Percentiles rank a stretch among this genome's conserved stretches.
Evolutionary conservation across 441 rosid genomes (phyloP).

Genomic region (Brassica balearica): DNA sequence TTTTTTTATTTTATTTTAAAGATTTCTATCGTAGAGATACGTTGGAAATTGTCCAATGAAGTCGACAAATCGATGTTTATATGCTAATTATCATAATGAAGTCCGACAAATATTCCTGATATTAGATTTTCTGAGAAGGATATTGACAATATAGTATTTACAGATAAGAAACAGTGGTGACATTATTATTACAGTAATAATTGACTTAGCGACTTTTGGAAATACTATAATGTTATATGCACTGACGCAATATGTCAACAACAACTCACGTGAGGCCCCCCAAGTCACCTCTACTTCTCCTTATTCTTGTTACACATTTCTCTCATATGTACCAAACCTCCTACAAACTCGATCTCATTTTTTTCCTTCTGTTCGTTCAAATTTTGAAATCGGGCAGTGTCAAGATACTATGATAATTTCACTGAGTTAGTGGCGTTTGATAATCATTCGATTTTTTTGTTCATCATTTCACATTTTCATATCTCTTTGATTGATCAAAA

Average conservation of each 20-base stretch:
- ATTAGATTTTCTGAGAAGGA: constrained; percentile 34
- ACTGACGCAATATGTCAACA: constrained; percentile 40
- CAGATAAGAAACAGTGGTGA: constrained; percentile 40
- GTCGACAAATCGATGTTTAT: neutral
- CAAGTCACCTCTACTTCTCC: neutral
- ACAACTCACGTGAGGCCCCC: constrained; percentile 44
- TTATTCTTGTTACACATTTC: constrained; percentile 10
- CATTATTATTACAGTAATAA: constrained; percentile 45
- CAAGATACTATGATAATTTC: constrained; percentile 35
- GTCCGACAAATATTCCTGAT: constrained; percentile 39
- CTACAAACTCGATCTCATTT: constrained; percentile 12
- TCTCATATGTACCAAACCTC: constrained; percentile 36
- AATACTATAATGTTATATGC: constrained; percentile 28
- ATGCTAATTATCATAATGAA: constrained; percentile 6
- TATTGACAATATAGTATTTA: constrained; percentile 32
- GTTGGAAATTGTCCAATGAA: neutral
- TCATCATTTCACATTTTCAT: constrained; percentile 32
- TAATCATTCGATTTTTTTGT: constrained; percentile 9
- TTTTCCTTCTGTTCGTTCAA: constrained; percentile 21
- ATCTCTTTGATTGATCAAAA: neutral
- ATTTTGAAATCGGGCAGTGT: constrained; percentile 34
- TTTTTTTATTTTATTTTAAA: too few species aligned
- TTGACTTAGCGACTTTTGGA: constrained; percentile 32
- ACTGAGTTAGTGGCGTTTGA: constrained; percentile 31
- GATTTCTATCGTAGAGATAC: too few species aligned